Base-by-base conservation (phyloP, 1,139 yeast species). In the Geotrichum carabidarum region DNA sequence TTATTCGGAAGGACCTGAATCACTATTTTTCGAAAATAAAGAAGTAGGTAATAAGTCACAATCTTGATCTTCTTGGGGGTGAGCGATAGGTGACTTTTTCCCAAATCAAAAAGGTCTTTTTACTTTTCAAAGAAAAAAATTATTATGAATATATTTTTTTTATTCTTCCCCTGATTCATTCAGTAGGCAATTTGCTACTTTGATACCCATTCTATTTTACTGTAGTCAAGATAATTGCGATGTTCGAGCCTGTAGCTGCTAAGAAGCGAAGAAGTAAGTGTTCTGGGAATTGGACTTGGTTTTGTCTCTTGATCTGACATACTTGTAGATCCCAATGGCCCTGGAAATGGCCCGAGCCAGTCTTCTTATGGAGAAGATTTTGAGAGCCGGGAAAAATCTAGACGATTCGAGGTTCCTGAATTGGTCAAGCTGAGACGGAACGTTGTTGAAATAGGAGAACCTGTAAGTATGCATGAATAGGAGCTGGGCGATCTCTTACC, bases 361-460 rank as follows among this genome's bases (percentile, higher is more conserved):
- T 2, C 31, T 40, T 30, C 6, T 32, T 32, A 22, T 11, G 44
- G 45, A 4, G 51, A 38, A 17, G 48, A 44, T 32, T 50, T n/a
- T 36, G 53, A 50, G 22, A 32, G 42, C 17, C 48, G 50, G 22
- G 42, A 11, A 22, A 48, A 51, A 48, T 32, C 51, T 18, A 49
- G 54, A 2, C 57, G 51, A 27, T 32, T 41, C 12, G 47, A 44
- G 7, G 47, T 57, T 12, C 55, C 56, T 5, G 48, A 46, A 17
- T 37, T 53, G 43, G 51, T 49, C 15, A 53, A 50, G 32, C 41
- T 57, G 35, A 43, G 55, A 27, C 50, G 55, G 11, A 35, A 58
- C 45, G 60, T 66, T 40, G 66, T 65, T 27, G 70, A 67, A 53
- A 53, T 67, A 36, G 70, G 70, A 32, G 70, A 67, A 54, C 68